Base-by-base conservation (phyloP, 73 alveolate species). In the Paramecium biaurelia region DNA sequence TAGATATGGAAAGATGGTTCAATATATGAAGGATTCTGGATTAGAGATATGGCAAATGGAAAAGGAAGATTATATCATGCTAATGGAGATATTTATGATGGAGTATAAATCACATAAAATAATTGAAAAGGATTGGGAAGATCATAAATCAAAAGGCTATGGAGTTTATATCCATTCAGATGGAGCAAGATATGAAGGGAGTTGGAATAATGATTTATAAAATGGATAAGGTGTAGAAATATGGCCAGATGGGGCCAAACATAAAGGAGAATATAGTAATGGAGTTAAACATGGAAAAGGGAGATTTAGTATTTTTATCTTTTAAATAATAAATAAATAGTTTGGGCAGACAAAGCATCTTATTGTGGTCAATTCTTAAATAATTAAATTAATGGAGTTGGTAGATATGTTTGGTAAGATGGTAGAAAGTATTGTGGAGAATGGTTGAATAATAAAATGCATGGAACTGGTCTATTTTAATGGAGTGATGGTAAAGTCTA, bases 271-370 rank as follows among this genome's bases (percentile, higher is more conserved):
- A 88, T 94, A n/a, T n/a, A n/a, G n/a, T n/a, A n/a, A n/a, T n/a
- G n/a, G n/a, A n/a, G n/a, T 94, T 85, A 95, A 95, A 45, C 93
- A 85, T 92, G 98, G 97, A 0, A 85, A 93, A 23, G 97, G 97
- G 15, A 86, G 76, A 26, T 95, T 94, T 89, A 45, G 79, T 59
- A n/a, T n/a, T n/a, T n/a, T n/a, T n/a, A n/a, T n/a, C n/a, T n/a
- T n/a, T n/a, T n/a, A n/a, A n/a, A n/a, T n/a, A n/a, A n/a, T n/a
- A n/a, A n/a, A n/a, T n/a, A n/a, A n/a, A n/a, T n/a, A n/a, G n/a
- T n/a, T n/a, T n/a, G n/a, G n/a, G n/a, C n/a, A n/a, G n/a, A n/a
- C n/a, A n/a, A n/a, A n/a, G n/a, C n/a, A n/a, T n/a, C n/a, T n/a
- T n/a, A n/a, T n/a, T n/a, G n/a, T n/a, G n/a, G n/a, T n/a, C n/a